phyloP scores from a whole-genome alignment of 192 early-diverging fungal genomes.

The Thamnidium elegans region DNA sequence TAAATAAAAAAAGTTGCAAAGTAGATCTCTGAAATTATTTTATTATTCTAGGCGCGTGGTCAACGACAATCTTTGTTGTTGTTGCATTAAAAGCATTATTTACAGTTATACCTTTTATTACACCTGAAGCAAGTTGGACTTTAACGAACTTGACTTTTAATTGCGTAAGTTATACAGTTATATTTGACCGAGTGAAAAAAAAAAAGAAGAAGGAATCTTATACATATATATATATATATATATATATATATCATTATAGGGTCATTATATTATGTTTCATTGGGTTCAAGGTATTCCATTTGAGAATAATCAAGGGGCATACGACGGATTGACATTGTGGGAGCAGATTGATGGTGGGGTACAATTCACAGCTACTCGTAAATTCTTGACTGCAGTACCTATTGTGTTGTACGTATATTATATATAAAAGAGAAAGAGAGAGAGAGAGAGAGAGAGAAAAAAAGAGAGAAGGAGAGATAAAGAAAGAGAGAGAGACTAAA shows the following conservation, averaged over 20 bases:
- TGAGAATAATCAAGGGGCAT: conserved; percentile 89
- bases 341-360: conserved; percentile 98
- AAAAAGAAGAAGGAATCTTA: neutral
- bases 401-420: conserved; percentile 79
- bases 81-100: conserved; percentile 74
- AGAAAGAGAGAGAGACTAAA: neutral
- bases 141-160: conserved; percentile 92
- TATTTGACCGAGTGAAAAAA: neutral
- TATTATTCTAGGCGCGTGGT: conserved; percentile 77
- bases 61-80: conserved; percentile 84
- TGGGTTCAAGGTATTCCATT: conserved; percentile 96
- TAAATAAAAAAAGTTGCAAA: neutral
- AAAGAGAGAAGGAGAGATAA: neutral
- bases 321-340: conserved; percentile 93
- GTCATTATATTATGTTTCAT: conserved; percentile 98
- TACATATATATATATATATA: neutral
- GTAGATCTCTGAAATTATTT: neutral
- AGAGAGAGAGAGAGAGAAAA: neutral
- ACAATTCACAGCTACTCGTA: conserved; percentile 97
- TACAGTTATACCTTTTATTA: conserved; percentile 85
- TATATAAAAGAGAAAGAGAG: neutral
- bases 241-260: conserved; percentile 41
- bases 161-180: conserved; percentile 51
- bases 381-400: conserved; percentile 93
- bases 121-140: conserved; percentile 93